Evolutionary conservation across 2,329 filamentous ascomycete species (phyloP), one percentile per base, ranked within the genome.

Genomic region (Dissoconium aciculare): DNA sequence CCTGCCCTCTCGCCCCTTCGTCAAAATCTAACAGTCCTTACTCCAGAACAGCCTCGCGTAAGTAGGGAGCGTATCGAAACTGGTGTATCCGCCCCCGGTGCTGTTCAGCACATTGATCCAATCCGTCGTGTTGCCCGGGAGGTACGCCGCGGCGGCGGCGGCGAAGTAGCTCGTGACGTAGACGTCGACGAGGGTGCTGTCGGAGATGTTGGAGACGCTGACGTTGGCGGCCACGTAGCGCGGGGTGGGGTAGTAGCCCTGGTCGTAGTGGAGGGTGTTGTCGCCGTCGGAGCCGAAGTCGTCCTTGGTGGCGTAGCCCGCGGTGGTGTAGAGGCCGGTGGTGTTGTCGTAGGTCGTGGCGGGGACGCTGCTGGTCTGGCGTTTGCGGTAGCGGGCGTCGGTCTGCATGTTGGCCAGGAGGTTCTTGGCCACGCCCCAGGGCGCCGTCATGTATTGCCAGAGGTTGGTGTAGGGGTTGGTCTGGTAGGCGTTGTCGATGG

Each of bases 241-340:
- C 9, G 26, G 33, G 5, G 27, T 29, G 12, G 21, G 15, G 21
- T 38, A 42, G 11, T 31, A 38, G 4, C 35, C 40, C 19, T 38
- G 40, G 27, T 40, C 30, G 26, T 37, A 39, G 49, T 72, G 68
- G 4, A 57, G 42, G 0, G 68, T 72, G 37, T 73, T 69, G 41
- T 72, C 69, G 11, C 67, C 65, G 40, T 60, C 67, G 3, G 49
- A 57, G 30, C 68, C 69, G 40, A 69, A 71, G 44, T 71, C 69
- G 38, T 73, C 69, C 2, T 45, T 58, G 0, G 69, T 73, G 3
- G 57, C 62, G 47, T 71, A 70, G 3, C 67, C 69, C 0, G 66
- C 57, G 0, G 56, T 56, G 11, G 29, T 27, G 27, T 33, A 42
- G 8, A 42, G 33, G 3, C 39, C 39, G 11, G 39, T 42, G 6